A percentile compares a stretch with the other conserved stretches of the same genome.
Evolutionary conservation across 2,329 filamentous ascomycete species (phyloP).

Genomic region (Thielaviopsis musarum): DNA sequence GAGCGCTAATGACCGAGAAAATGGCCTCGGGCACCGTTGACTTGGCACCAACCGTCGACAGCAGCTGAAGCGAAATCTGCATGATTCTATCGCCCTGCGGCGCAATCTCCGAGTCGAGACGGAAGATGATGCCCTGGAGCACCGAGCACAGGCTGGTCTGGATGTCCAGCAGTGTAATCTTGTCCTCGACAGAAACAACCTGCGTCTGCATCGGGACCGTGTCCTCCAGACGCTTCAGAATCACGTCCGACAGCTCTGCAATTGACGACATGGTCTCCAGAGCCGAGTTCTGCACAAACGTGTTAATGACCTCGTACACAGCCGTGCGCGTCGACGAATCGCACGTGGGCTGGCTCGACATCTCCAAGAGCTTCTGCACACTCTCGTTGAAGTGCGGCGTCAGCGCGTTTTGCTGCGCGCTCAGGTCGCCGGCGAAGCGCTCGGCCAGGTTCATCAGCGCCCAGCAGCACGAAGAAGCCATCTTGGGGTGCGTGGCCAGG

Average conservation of each 20-base stretch:
- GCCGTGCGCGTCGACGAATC: conserved; percentile 87
- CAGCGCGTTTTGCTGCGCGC: conserved; percentile 60
- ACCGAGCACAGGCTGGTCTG: conserved; percentile 91
- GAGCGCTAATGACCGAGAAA: conserved; percentile 80
- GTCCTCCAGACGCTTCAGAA: conserved; percentile 79
- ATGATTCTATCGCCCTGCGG: conserved; percentile 90
- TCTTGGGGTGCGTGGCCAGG: conserved; percentile 81
- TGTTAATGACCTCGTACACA: conserved; percentile 90
- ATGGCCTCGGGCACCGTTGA: conserved; percentile 89
- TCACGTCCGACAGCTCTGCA: conserved; percentile 68
- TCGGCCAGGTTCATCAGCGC: conserved; percentile 96
- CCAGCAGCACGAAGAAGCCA: conserved; percentile 98
- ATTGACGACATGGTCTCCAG: conserved; percentile 70
- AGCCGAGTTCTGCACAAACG: conserved; percentile 82
- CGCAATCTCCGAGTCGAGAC: conserved; percentile 77
- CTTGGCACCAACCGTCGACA: conserved; percentile 62
- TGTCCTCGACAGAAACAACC: conserved; percentile 93
- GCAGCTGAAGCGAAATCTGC: conserved; percentile 67
- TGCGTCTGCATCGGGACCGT: conserved; percentile 80
- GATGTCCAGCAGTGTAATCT: conserved; percentile 90
- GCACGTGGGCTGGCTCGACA: conserved; percentile 67
- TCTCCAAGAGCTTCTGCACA: conserved; percentile 65
- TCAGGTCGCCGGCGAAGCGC: conserved; percentile 76
- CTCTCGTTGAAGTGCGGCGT: conserved; percentile 89
- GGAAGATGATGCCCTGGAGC: conserved; percentile 76